Evolutionary conservation across 2,329 filamentous ascomycete species (phyloP).

Genomic region (Alternaria rosae): DNA sequence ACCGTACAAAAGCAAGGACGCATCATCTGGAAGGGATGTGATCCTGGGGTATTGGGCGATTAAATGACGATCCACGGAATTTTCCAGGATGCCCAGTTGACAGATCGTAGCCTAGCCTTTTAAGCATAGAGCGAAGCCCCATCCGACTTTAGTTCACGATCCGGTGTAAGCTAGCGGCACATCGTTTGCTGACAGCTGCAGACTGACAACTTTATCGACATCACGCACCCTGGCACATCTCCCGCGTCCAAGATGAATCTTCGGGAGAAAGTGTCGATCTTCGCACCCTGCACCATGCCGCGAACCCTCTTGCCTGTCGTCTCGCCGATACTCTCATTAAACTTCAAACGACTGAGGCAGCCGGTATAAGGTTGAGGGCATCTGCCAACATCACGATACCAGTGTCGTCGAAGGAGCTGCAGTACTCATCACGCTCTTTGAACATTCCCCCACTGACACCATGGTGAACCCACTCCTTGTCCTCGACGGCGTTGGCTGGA

Average conservation of each 20-base stretch:
- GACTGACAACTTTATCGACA: slow-evolving; percentile 1
- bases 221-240: slow-evolving; percentile 9
- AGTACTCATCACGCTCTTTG: slow-evolving; percentile 10
- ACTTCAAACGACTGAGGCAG: neutral
- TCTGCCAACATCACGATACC: neutral
- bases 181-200: slow-evolving; percentile 6
- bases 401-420: slow-evolving; percentile 2
- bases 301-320: neutral
- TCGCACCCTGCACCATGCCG: slow-evolving; percentile 2
- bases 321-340: slow-evolving; percentile 6
- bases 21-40: neutral
- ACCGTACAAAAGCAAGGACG: slow-evolving; percentile 4
- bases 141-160: slow-evolving; percentile 1
- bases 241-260: slow-evolving; percentile 8
- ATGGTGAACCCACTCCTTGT: slow-evolving; percentile 24
- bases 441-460: slow-evolving; percentile 2
- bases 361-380: slow-evolving; percentile 8
- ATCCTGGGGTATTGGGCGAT: slow-evolving; percentile 10
- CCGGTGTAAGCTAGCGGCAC: slow-evolving; percentile 1
- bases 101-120: slow-evolving; percentile 7
- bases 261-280: neutral
- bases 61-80: slow-evolving; percentile 5
- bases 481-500: slow-evolving; percentile 25
- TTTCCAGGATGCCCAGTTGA: neutral
- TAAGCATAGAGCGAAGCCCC: neutral